Base-by-base conservation (phyloP, 2,329 filamentous ascomycete genomes). In the Thielaviopsis populi region DNA sequence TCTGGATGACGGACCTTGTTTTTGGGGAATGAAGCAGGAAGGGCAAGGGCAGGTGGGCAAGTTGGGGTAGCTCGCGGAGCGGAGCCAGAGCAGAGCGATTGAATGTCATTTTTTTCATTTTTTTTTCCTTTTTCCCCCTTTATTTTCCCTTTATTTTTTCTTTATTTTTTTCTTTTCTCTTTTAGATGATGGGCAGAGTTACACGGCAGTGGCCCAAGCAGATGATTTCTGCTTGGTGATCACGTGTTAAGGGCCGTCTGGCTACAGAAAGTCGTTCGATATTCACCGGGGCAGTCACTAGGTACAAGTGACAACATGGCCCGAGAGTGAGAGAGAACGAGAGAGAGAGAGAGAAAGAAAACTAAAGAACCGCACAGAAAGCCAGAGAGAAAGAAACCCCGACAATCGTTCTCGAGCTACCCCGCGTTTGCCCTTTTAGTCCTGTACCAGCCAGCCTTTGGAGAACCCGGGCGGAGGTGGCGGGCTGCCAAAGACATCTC, bases 211-310 rank as follows among this genome's bases (percentile, higher is more conserved):
- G 61, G 53, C 41, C 53, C 41, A 42, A 63, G 46, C 61, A 33
- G 61, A 33, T 46, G 61, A 63, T 63, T 63, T 37, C 48, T 58
- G 53, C 19, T 27, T 22, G 17, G 19, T 40, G 33, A 63, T 63
- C 61, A 63, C 61, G 61, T 63, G 61, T 63, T 42, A 37, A 27
- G 40, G 41, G 19, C 53, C 10, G 22, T 46, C 40, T 40, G 40
- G 50, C 24, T 33, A 48, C n/a, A 11, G 40, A 63, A 46, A 63
- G 50, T 63, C 61, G 50, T 58, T 58, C 61, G 61, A 63, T 63
- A 37, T 56, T 56, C n/a, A 17, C 30, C 24, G 24, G 24, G 22
- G 24, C 46, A 7, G 53, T 17, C 17, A n/a, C 30, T 13, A 33
- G 53, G 53, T 5, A 30, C 13, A 56, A 56, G 27, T 33, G 53